phyloP scores from a whole-genome alignment of 257 asterid genomes.

The Forsythia viridissima region DNA sequence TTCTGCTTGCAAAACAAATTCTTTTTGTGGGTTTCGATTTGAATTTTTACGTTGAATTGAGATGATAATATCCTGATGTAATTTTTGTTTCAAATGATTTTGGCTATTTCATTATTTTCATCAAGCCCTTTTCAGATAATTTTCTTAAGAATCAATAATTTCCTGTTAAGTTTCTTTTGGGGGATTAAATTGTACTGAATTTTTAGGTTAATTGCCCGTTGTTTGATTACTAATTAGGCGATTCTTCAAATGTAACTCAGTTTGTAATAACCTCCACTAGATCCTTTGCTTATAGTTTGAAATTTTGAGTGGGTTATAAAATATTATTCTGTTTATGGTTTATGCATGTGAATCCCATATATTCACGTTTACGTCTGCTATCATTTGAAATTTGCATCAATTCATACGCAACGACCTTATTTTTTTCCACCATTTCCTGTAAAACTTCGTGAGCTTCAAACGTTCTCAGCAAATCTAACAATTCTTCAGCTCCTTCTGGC shows the following conservation, averaged over 20 bases:
- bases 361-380: not conserved
- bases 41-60: too few relatives aligned
- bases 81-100: too few relatives aligned
- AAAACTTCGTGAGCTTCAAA: not conserved
- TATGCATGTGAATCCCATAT: not conserved
- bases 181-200: not conserved
- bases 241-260: not conserved
- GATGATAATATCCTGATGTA: too few relatives aligned
- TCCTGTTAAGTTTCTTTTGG: not conserved
- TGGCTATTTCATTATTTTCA: too few relatives aligned
- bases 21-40: too few relatives aligned
- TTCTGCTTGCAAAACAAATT: too few relatives aligned
- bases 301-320: not conserved
- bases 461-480: not conserved
- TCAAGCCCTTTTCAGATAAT: too few relatives aligned
- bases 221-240: not conserved
- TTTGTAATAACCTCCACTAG: too few relatives aligned
- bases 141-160: not conserved
- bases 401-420: not conserved
- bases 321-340: not conserved
- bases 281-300: not conserved
- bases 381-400: not conserved
- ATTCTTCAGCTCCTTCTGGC: conserved; percentile 7
- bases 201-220: not conserved
- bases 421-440: not conserved